Base-by-base conservation (phyloP, 2,329 filamentous ascomycete genomes). In the Arthroderma sp. region DNA sequence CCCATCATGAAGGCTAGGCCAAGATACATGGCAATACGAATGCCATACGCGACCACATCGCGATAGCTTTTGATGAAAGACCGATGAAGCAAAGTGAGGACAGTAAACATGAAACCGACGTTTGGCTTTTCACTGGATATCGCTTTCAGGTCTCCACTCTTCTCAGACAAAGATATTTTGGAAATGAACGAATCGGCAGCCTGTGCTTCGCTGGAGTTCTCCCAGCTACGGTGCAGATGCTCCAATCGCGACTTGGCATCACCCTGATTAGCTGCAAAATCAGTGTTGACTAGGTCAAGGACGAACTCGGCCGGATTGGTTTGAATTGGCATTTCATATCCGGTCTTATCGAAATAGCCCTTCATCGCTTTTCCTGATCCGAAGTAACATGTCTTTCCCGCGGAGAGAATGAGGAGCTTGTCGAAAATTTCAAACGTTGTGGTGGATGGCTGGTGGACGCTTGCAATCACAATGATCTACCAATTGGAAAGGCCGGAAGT, bases 381-480 rank as follows among this genome's bases (percentile, higher is more conserved):
- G 51, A 82, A 85, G 62, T 87, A 93, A 51, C 80, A 81, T 0
- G 80, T 77, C 45, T 72, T 75, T 11, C 85, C 86, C 3, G 66
- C 67, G 0, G 84, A 87, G 0, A 94, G 70, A 1, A 93, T 71
- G 33, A 85, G 66, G 0, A 93, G 67, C 58, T 83, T 85, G 58
- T 93, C 85, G 53, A 93, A 93, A 8, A 87, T 74, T 50, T 81
- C 73, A 54, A 86, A 93, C 0, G 83, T 88, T 0, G 79, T 74
- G 0, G 83, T 84, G 0, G 84, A 89, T 0, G 86, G 86, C 57
- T 93, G 86, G 59, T 93, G 86, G 49, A 93, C 91, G 34, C 82
- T 86, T 3, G 82, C 82, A 48, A 93, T 78, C 29, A 91, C 77
- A 47, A 91, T 77, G 48, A 91, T 69, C 76, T 82, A 48, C 41